Base-by-base conservation (phyloP, 139 green algal species). In the Coelastrella sp. region DNA sequence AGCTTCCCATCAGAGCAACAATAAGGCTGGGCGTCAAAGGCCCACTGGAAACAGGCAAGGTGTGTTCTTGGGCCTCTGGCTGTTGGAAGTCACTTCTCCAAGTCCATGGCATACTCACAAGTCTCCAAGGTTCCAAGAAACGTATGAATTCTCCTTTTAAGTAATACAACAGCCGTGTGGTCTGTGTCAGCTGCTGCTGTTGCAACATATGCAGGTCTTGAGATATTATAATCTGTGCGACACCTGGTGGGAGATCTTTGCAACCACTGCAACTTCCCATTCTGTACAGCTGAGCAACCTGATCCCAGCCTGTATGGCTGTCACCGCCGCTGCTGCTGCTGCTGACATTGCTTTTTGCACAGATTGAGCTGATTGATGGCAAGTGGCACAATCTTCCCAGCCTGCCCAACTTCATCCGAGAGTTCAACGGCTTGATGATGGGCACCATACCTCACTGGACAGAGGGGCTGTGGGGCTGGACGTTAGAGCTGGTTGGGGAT, bases 341-440 rank as follows among this genome's bases (percentile, higher is more conserved):
- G 35, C 78, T 83, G 78, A 10, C 65, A 11, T 12, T 65, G 78
- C 78, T 75, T 24, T 59, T 35, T 12, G 20, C 68, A 27, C 78
- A 91, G 87, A 87, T 91, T 60, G 87, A 91, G 63, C 12, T 91
- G 19, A 80, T 91, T 35, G 65, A 82, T 57, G 87, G 87, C 49
- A 80, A 82, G 49, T 91, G 78, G 87, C 87, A 91, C 87, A 91
- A 91, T 78, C 78, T 91, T 20, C 87, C 87, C 1, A 58, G 35
- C 35, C n/a, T 87, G 4, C 87, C 87, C 8, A 72, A 60, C 0
- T 59, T 79, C 65, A 87, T 91, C 20, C 56, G 87, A 6, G 24
- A 27, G 0, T 66, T 91, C 78, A 91, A 91, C 25, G 87, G 78
- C 35, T 59, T 91, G 0, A 35, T 82, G 7, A 87, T 91, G 87